phyloP scores from a whole-genome alignment of 345 rosid genomes.

The Eucalyptus camaldulensis region DNA sequence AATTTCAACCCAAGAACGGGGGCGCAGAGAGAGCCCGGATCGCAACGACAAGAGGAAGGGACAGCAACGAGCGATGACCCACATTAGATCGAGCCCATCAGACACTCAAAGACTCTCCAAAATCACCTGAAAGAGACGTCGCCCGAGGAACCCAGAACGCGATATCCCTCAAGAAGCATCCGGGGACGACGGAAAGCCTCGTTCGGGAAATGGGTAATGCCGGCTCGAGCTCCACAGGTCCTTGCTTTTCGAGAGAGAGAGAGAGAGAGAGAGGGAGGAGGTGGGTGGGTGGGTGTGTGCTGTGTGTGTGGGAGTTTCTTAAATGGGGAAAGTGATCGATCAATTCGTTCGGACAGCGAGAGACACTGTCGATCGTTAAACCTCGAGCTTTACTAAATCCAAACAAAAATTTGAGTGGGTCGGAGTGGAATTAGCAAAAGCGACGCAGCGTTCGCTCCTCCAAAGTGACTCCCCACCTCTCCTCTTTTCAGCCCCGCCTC shows the following conservation, averaged over 20 bases:
- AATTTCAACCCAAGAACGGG: background rate
- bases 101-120: background rate
- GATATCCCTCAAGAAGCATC: background rate
- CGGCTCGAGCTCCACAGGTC: background rate
- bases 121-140: background rate
- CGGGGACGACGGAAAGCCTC: background rate
- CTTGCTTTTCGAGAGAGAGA: background rate
- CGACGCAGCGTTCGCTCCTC: background rate
- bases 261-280: background rate
- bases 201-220: background rate
- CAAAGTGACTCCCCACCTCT: background rate
- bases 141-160: background rate
- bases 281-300: background rate
- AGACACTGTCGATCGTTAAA: background rate
- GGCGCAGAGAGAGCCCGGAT: background rate
- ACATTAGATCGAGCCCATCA: background rate
- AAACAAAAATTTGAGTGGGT: background rate
- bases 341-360: background rate
- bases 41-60: background rate
- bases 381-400: background rate
- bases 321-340: background rate
- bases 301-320: background rate
- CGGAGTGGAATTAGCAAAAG: constrained; percentile 15
- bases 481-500: background rate
- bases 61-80: background rate